Evolutionary conservation across 495 filamentous ascomycete species (phyloP).

Genomic region (Usnea hakonensis): DNA sequence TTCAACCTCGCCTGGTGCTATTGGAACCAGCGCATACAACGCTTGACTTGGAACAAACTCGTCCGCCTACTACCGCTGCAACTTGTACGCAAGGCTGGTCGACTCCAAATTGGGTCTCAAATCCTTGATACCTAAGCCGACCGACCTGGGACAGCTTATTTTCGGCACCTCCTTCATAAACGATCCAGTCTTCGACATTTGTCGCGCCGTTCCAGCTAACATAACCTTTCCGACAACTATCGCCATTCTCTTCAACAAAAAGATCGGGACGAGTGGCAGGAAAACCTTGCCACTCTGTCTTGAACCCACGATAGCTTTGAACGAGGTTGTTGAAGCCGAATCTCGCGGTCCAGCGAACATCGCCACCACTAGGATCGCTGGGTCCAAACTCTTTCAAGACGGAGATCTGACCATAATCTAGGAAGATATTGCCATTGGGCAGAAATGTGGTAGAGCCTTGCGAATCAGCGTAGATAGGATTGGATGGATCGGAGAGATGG

Average conservation of each 20-base stretch:
- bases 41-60: neutral
- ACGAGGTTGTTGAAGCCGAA: conserved; percentile 35
- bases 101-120: conserved; percentile 15
- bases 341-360: conserved; percentile 31
- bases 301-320: conserved; percentile 38
- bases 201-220: conserved; percentile 42
- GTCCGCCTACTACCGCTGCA: neutral
- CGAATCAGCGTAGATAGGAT: conserved; percentile 32
- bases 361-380: conserved; percentile 17
- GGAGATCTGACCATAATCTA: conserved; percentile 43
- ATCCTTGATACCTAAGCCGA: conserved; percentile 10
- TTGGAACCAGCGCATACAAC: conserved; percentile 3
- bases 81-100: conserved; percentile 6
- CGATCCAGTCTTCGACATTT: conserved; percentile 32
- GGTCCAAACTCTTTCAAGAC: conserved; percentile 41
- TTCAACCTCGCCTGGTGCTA: neutral
- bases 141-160: conserved; percentile 11
- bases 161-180: conserved; percentile 24
- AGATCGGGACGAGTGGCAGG: conserved; percentile 34
- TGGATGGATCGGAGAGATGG: conserved; percentile 23
- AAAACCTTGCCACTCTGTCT: conserved; percentile 35
- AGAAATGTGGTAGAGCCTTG: conserved; percentile 44
- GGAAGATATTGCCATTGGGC: conserved; percentile 38
- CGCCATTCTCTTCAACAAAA: conserved; percentile 20
- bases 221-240: conserved; percentile 20